These are phyloP conservation scores for Millerozyma acaciae DNA, from an alignment of 805 yeast genomes.

Conservation along the genomic window DNA sequence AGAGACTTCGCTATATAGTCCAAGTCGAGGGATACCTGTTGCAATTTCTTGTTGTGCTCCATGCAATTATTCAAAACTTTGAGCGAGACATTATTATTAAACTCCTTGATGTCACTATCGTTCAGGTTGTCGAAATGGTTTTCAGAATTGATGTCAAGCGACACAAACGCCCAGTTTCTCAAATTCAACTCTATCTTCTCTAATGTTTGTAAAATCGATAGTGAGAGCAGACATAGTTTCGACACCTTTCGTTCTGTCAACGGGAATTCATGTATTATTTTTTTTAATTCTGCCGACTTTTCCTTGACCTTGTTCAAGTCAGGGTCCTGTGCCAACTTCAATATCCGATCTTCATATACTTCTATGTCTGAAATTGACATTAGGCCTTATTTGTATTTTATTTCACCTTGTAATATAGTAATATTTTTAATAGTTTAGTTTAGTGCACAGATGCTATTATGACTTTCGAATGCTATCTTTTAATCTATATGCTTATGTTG, in stretches of 20 bases:
- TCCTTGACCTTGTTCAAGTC: slow-evolving; percentile 40
- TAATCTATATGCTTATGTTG: too few species aligned
- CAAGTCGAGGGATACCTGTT: slow-evolving; percentile 41
- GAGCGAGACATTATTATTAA: slow-evolving; percentile 52
- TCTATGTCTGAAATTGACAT: slow-evolving; percentile 5
- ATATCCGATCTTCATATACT: slow-evolving; percentile 46
- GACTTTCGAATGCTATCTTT: too few species aligned
- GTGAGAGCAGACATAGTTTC: slow-evolving; percentile 45
- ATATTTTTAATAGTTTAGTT: too few species aligned
- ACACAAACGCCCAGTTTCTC: slow-evolving; percentile 53
- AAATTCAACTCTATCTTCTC: slow-evolving; percentile 46
- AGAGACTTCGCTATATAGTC: slow-evolving; percentile 44
- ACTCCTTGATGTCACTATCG: slow-evolving; percentile 20
- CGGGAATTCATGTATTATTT: slow-evolving; percentile 42
- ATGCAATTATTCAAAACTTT: slow-evolving; percentile 50
- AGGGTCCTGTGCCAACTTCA: slow-evolving; percentile 46
- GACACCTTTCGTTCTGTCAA: slow-evolving; percentile 41
- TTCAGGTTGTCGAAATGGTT: slow-evolving; percentile 29
- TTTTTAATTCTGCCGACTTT: slow-evolving; percentile 37
- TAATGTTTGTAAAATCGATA: slow-evolving; percentile 46
- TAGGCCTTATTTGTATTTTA: too few species aligned
- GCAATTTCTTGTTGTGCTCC: slow-evolving; percentile 41
- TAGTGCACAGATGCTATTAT: too few species aligned
- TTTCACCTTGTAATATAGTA: too few species aligned
- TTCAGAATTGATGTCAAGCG: slow-evolving; percentile 46